Evolutionary conservation across 345 rosid species (phyloP), one percentile per base, ranked within the genome.

Genomic region (Stellera chamaejasme): DNA sequence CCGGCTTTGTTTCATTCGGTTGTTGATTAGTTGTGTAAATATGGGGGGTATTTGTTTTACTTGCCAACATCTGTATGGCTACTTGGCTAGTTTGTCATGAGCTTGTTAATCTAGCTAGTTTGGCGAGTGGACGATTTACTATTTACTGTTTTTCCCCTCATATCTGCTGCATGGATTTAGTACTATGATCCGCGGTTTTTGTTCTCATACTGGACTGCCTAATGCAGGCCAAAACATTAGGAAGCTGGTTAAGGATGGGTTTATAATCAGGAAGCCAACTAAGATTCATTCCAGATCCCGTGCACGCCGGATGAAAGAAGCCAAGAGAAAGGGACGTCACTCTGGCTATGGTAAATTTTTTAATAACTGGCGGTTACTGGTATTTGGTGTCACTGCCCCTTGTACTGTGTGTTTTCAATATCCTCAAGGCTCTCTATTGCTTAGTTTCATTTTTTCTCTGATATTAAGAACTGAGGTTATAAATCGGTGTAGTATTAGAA

Each of bases 211-310:
- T 36, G 27, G 42, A 36, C 14, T 26, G 59, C 12, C 50, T 27
- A 56, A 14, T 60, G 62, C 76, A 91, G 98, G 98, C 50, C 96
- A 82, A 64, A 91, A 85, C 70, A 78, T 91, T 13, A 83, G 98
- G 90, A 91, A 88, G 80, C 77, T 88, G 59, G 95, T 91, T 58
- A 91, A 85, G 73, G 95, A 91, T 82, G 98, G 98, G 27, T 91
- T 88, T 69, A 81, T 92, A 69, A 92, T 92, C 73, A 86, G 88
- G 80, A 92, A 89, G 69, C 98, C 97, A 60, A 88, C 98, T 0
- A 88, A 92, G 87, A 92, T 92, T 50, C 98, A 92, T 69, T 92
- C 98, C 23, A 89, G 96, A 0, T 77, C 98, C 2, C 88, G 97
- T 56, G 98, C 98, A 0, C 82, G 98, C 0, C 81, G 82, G 0